Base-by-base conservation (phyloP, 768 basidiomycete genomes). In the Agaricus bisporus region DNA sequence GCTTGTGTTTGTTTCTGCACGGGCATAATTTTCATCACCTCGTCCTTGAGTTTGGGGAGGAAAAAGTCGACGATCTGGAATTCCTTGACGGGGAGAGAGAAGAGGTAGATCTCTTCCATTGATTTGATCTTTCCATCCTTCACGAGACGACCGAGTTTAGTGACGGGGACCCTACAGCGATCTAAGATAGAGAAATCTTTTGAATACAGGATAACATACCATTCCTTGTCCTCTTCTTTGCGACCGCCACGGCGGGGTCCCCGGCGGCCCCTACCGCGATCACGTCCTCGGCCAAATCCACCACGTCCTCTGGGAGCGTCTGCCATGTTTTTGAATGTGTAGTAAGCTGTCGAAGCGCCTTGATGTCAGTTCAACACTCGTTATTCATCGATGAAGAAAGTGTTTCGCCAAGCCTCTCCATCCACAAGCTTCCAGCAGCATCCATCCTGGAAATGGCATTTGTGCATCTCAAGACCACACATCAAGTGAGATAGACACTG, bases 91-190 rank as follows among this genome's bases (percentile, higher is more conserved):
- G 95, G 95, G 59, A 99, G 88, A 25, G 97, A 99, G 86, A 98
- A 99, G 68, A 99, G 94, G 77, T 98, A 99, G 74, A 98, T 98
- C 70, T 99, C 97, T 71, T 99, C 97, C 83, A 99, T 95, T 45
- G 94, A 97, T 76, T 95, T 98, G 79, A 99, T 98, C 78, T 98
- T 98, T 63, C 95, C 95, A 64, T 98, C 97, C 76, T 97, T 98
- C 42, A 98, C 95, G 66, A 99, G 84, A 73, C 97, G 95, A 57
- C 97, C 97, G 62, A 99, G 89, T 73, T 98, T 99, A 71, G 97
- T 98, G 73, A 98, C 95, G 63, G 97, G 95, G 58, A 86, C 85
- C 94, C 92, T 94, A 45, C 6, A 6, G 10, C 37, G 63, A 7
- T 20, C 12, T n/a, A 37, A 57, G 45, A 45, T 41, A 10, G 43